These are phyloP conservation scores for Argentina anserina DNA, from an alignment of 306 rosid species.

Conservation along the genomic window DNA sequence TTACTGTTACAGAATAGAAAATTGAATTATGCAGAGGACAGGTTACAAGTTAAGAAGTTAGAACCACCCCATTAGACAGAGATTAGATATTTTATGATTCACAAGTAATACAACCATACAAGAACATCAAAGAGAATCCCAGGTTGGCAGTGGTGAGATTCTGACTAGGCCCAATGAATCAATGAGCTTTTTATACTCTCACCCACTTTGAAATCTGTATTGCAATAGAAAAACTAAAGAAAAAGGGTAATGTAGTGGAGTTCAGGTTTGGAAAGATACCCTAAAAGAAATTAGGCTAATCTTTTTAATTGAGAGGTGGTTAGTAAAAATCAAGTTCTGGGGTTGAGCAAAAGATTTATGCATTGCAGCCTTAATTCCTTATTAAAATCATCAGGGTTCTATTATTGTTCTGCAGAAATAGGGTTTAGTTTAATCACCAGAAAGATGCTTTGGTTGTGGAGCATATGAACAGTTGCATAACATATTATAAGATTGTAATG, in stretches of 20 bases:
- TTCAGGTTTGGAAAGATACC: conserved; percentile 78
- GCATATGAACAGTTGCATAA: conserved; percentile 46
- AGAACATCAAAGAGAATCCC: conserved; percentile 64
- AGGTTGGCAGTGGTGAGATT: conserved; percentile 86
- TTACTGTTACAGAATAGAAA: conserved; percentile 34
- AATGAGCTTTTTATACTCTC: conserved; percentile 48
- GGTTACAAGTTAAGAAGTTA: conserved; percentile 32
- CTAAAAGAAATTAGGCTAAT: conserved; percentile 26
- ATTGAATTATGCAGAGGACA: conserved; percentile 7
- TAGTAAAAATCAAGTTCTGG: conserved; percentile 52
- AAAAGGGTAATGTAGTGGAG: conserved; percentile 55
- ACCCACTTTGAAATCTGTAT: conserved; percentile 41
- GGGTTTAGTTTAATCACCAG: conserved; percentile 43
- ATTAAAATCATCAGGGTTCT: conserved; percentile 33
- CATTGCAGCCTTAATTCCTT: conserved; percentile 34
- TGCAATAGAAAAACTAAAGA: conserved; percentile 22
- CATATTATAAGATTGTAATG: conserved; percentile 27
- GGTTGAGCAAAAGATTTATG: conserved; percentile 52
- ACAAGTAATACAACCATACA: conserved; percentile 6
- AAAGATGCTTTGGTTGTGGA: conserved; percentile 74
- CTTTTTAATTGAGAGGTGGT: conserved; percentile 37
- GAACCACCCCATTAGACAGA: conserved; percentile 34
- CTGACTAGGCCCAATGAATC: conserved; percentile 92
- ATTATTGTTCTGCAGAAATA: conserved; percentile 58
- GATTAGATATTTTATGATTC: not conserved